Percentiles rank a stretch among this genome's conserved stretches.
Evolutionary conservation across 2,329 filamentous ascomycete genomes (phyloP).

Genomic region (Paecilomyces sp.): DNA sequence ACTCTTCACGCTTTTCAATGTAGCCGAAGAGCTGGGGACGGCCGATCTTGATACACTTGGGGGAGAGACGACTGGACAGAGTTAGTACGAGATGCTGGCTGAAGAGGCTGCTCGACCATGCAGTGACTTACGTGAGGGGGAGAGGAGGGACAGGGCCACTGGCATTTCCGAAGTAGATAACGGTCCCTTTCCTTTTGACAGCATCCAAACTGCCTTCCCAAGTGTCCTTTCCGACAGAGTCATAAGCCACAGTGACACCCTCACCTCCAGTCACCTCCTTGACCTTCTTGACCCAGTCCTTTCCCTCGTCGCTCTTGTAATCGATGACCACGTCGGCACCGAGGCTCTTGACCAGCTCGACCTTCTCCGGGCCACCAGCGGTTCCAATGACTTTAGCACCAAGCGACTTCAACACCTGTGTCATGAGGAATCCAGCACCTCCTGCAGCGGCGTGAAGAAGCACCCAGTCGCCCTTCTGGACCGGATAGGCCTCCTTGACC

Average conservation of each 20-base stretch:
- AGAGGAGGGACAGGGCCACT: slow-evolving; percentile 70
- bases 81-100: slow-evolving; percentile 5
- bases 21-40: slow-evolving; percentile 70
- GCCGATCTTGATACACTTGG: slow-evolving; percentile 71
- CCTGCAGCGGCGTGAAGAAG: slow-evolving; percentile 82
- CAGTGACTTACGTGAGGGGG: slow-evolving; percentile 47
- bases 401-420: slow-evolving; percentile 63
- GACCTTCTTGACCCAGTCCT: slow-evolving; percentile 70
- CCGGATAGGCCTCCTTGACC: slow-evolving; percentile 63
- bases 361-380: slow-evolving; percentile 66
- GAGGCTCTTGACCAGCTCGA: slow-evolving; percentile 55
- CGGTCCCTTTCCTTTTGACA: slow-evolving; percentile 67
- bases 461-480: slow-evolving; percentile 71
- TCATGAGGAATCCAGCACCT: slow-evolving; percentile 68
- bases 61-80: slow-evolving; percentile 20
- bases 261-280: slow-evolving; percentile 74
- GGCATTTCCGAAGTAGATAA: slow-evolving; percentile 77
- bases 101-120: slow-evolving; percentile 21
- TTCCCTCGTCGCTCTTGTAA: slow-evolving; percentile 75
- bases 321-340: slow-evolving; percentile 69
- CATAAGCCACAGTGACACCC: slow-evolving; percentile 73
- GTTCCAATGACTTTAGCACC: slow-evolving; percentile 77
- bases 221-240: slow-evolving; percentile 77
- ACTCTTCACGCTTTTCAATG: slow-evolving; percentile 61
- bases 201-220: slow-evolving; percentile 72